phyloP scores from a whole-genome alignment of 2,329 filamentous ascomycete genomes.

The Colletotrichum higginsianum region DNA sequence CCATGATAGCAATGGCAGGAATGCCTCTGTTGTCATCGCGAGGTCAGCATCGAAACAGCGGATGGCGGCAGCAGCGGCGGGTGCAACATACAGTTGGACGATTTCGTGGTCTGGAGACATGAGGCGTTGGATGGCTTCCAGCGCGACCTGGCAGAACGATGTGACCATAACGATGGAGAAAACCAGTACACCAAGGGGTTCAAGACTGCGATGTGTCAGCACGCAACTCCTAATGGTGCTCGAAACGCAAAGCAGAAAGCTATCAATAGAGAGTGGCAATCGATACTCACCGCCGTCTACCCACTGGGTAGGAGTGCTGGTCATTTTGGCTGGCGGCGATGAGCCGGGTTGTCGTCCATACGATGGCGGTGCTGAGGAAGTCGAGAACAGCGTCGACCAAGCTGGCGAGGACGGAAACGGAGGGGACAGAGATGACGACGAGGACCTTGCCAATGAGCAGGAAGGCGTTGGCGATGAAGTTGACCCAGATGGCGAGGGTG shows the following conservation, averaged over 20 bases:
- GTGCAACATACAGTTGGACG: conserved; percentile 71
- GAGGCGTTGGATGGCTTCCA: conserved; percentile 79
- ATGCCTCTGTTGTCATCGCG: conserved; percentile 59
- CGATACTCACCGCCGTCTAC: conserved; percentile 68
- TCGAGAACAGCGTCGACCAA: conserved; percentile 86
- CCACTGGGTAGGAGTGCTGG: conserved; percentile 84
- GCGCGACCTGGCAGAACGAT: conserved; percentile 83
- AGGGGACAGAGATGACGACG: conserved; percentile 83
- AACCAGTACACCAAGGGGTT: conserved; percentile 84
- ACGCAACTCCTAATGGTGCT: background rate
- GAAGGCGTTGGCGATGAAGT: conserved; percentile 82
- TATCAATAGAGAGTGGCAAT: background rate
- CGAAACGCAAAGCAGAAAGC: conserved; percentile 24
- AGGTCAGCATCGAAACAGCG: conserved; percentile 26
- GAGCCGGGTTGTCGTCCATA: conserved; percentile 82
- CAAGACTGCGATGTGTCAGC: conserved; percentile 65
- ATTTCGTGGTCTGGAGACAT: conserved; percentile 73
- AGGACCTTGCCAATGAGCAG: conserved; percentile 83
- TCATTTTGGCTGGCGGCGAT: conserved; percentile 77
- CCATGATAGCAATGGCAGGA: conserved; percentile 85
- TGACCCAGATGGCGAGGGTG: conserved; percentile 89
- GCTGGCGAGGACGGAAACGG: conserved; percentile 84
- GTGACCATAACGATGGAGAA: conserved; percentile 92
- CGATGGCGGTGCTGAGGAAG: conserved; percentile 85
- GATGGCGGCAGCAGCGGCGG: background rate